phyloP scores from a whole-genome alignment of 371 early-diverging fungal genomes.

The Synchytrium microbalum region DNA sequence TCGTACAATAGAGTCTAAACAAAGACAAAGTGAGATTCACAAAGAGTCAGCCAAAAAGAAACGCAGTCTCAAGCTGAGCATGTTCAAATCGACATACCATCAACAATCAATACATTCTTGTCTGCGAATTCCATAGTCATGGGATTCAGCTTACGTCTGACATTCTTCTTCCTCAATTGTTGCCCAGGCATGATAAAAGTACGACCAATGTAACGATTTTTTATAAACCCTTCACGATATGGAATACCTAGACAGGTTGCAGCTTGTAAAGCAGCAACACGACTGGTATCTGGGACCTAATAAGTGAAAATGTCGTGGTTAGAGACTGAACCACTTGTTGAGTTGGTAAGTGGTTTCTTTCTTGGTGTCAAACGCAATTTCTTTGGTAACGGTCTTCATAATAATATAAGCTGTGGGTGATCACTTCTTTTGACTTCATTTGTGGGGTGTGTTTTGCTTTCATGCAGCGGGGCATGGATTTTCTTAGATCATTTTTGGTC shows the following conservation, averaged over 20 bases:
- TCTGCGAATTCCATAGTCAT: constrained; percentile 92
- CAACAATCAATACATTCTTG: constrained; percentile 93
- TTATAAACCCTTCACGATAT: constrained; percentile 97
- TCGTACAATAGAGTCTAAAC: constrained; percentile 86
- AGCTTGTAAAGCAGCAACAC: constrained; percentile 86
- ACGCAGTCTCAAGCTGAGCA: not conserved
- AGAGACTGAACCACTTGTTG: not conserved
- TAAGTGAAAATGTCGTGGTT: not conserved
- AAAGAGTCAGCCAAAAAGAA: too few species aligned
- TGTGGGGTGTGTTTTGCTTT: too few species aligned
- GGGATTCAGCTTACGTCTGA: constrained; percentile 94
- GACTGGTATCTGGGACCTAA: constrained; percentile 88
- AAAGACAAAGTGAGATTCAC: not conserved
- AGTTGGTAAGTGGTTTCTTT: not conserved
- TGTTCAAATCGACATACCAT: constrained; percentile 49
- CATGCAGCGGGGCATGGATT: too few species aligned
- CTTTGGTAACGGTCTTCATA: too few species aligned
- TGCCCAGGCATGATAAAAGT: constrained; percentile 99
- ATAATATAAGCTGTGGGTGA: too few species aligned
- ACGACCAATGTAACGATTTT: constrained; percentile 95
- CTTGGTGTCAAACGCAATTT: too few species aligned
- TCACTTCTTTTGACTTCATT: too few species aligned
- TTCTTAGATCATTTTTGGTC: too few species aligned
- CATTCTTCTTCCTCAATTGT: constrained; percentile 59
- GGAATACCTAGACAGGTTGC: constrained; percentile 74